Base-by-base conservation (phyloP, 441 rosid genomes). In the Viola pubescens region DNA sequence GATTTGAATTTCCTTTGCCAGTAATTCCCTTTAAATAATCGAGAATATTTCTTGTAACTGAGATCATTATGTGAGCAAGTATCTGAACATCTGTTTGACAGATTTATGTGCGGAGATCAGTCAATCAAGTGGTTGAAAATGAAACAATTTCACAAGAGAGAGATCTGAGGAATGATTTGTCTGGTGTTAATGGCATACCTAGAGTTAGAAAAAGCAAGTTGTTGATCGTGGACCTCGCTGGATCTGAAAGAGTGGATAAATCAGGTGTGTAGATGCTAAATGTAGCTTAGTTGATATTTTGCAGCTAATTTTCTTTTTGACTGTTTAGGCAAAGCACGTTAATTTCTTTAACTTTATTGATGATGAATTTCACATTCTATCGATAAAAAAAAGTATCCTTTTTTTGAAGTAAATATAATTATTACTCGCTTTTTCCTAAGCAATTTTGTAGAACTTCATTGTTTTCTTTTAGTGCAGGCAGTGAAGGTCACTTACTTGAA, bases 181-280 rank as follows among this genome's bases (percentile, higher is more conserved):
- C 69, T 55, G 70, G 69, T 63, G 67, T 69, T 65, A 77, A 75
- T 74, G 62, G 61, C 73, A 59, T 77, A 55, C 91, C 92, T 39
- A 53, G 61, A 60, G 82, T 88, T 67, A 73, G 89, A 78, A 91
- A 81, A 78, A 85, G 95, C 87, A 91, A 91, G 75, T 77, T 91
- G 72, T 73, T 91, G 60, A 81, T 91, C 43, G 89, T 87, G 69
- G 98, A 91, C 83, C 98, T 91, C 70, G 95, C 95, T 16, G 98
- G 96, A 60, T 91, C 96, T 42, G 98, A 91, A 81, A 82, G 98
- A 73, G 54, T 91, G 54, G 89, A 85, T 72, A 91, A 91, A 81
- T 88, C 96, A 69, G 98, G 98, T 88, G 58, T 56, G 77, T 64
- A 8, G 10, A 19, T 45, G 7, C 48, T 53, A 39, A 45, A 37